phyloP scores from a whole-genome alignment of 2,329 filamentous ascomycete genomes.

The Penicillium psychrosexuale region DNA sequence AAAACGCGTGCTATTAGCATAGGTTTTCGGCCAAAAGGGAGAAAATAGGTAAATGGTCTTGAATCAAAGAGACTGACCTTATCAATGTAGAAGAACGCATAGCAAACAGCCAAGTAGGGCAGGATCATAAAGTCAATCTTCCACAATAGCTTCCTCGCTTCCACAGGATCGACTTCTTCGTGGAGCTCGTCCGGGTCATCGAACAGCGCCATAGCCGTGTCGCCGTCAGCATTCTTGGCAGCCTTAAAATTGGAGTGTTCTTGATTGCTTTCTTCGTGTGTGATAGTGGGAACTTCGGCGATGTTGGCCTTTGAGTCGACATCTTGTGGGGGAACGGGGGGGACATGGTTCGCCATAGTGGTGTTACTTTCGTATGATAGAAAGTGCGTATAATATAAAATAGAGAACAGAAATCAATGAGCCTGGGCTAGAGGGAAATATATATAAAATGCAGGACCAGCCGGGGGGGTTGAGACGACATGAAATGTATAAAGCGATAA shows the following conservation, averaged over 20 bases:
- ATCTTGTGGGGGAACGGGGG: background rate
- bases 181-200: constrained; percentile 48
- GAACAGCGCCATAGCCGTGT: constrained; percentile 53
- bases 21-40: background rate
- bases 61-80: constrained; percentile 26
- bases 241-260: constrained; percentile 28
- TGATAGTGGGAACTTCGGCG: constrained; percentile 22
- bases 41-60: background rate
- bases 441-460: background rate
- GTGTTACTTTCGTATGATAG: background rate
- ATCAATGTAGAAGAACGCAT: constrained; percentile 53
- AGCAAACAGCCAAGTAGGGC: constrained; percentile 55
- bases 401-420: background rate
- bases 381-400: background rate
- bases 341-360: constrained; percentile 14
- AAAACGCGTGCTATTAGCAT: background rate
- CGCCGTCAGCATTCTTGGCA: constrained; percentile 39
- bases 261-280: constrained; percentile 29
- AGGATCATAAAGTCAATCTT: constrained; percentile 61
- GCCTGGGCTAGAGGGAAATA: background rate
- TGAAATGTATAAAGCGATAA: background rate
- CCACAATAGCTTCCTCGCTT: constrained; percentile 49
- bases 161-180: constrained; percentile 45
- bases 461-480: no score
- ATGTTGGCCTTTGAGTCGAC: constrained; percentile 23